phyloP scores from a whole-genome alignment of 2,329 filamentous ascomycete genomes.

The Talaromyces sp. region DNA sequence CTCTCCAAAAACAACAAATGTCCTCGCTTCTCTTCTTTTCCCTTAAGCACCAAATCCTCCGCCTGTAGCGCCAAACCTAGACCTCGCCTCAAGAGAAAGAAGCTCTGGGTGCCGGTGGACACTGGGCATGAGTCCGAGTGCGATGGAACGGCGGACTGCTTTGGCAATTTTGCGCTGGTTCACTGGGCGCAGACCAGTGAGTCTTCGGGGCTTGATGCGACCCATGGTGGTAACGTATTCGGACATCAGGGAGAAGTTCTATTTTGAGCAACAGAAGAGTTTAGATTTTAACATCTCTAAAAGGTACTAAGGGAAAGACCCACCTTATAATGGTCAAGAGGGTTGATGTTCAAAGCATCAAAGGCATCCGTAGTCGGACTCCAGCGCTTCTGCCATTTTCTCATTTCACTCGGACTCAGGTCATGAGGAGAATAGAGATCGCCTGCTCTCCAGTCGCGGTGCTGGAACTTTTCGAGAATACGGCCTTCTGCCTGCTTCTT shows the following conservation, averaged over 20 bases:
- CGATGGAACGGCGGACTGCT: slow-evolving; percentile 82
- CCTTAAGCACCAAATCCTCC: slow-evolving; percentile 16
- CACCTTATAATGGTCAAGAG: slow-evolving; percentile 83
- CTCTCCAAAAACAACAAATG: background rate
- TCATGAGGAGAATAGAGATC: slow-evolving; percentile 92
- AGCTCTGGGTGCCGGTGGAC: slow-evolving; percentile 86
- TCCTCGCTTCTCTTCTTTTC: slow-evolving; percentile 1
- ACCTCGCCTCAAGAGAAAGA: slow-evolving; percentile 42
- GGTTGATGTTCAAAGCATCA: slow-evolving; percentile 73
- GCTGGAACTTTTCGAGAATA: slow-evolving; percentile 37
- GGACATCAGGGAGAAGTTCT: slow-evolving; percentile 91
- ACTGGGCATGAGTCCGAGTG: slow-evolving; percentile 85
- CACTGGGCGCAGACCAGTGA: slow-evolving; percentile 75
- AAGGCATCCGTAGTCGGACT: slow-evolving; percentile 63
- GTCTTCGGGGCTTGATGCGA: slow-evolving; percentile 69
- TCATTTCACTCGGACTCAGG: slow-evolving; percentile 69
- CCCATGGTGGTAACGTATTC: slow-evolving; percentile 84
- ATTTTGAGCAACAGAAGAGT: background rate
- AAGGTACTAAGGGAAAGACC: slow-evolving; percentile 17
- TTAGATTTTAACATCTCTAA: slow-evolving; percentile 7
- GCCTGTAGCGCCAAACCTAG: slow-evolving; percentile 10
- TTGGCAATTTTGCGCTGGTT: slow-evolving; percentile 94
- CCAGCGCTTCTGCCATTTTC: slow-evolving; percentile 65
- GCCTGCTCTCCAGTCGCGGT: slow-evolving; percentile 67
- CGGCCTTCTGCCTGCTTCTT: slow-evolving; percentile 31